Base-by-base conservation (phyloP, 2,329 filamentous ascomycete genomes). In the Pyrenophora teres region DNA sequence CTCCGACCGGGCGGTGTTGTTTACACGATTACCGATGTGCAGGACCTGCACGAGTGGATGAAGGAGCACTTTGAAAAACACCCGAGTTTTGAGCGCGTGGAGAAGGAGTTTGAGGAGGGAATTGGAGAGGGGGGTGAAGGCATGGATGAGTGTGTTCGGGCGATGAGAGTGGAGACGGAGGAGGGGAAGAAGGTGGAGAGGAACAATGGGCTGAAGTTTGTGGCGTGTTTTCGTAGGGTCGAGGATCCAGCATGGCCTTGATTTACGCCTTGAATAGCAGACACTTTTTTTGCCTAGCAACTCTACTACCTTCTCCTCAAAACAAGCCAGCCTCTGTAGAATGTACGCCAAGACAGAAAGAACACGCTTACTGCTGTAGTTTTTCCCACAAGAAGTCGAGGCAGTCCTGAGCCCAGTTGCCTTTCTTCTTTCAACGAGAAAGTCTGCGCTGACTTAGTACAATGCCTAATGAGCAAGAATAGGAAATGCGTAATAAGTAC, bases 11-110 rank as follows among this genome's bases (percentile, higher is more conserved):
- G 92, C 0, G 95, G 94, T 2, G 83, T 93, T 41, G 81, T 96
- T 36, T 99, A 97, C 72, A 97, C 93, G 1, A 97, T 99, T 66
- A 99, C 94, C 1, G 94, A 99, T 76, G 94, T 99, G 36, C 88
- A 96, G 76, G 92, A 96, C 68, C 78, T 99, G 72, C 91, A 97
- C 73, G 77, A 86, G 63, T 97, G 93, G 93, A 96, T 97, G 87
- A 87, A 93, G 46, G 82, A 84, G 70, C 91, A 97, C 76, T 88
- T 97, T 63, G 84, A 88, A 49, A 83, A 81, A 23, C 89, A 92
- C 70, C 86, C 85, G 13, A 83, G 89, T 40, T 97, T 96, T 74
- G 88, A 91, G 76, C 80, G 90, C 55, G 80, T 97, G 4, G 64
- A 81, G 0, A 59, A 48, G 37, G 41, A 39, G 19, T 67, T 67